phyloP scores from a whole-genome alignment of 805 yeast species.

The Debaryomyces prosopidis region DNA sequence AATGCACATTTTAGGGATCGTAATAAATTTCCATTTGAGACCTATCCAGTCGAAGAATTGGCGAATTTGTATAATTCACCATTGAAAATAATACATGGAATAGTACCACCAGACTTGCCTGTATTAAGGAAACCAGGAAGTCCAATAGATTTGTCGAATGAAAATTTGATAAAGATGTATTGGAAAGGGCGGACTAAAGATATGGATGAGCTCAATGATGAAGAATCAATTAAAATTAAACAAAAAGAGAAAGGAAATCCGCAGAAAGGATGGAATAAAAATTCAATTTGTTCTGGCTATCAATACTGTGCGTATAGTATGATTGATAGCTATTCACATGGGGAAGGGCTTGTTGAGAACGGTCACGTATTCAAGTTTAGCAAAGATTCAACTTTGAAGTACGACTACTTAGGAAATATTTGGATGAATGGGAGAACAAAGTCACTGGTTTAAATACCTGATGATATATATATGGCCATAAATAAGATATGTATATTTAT shows the following conservation, averaged over 20 bases:
- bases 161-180: constrained; percentile 12
- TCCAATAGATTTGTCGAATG: constrained; percentile 19
- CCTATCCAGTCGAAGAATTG: constrained; percentile 16
- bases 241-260: constrained; percentile 29
- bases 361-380: constrained; percentile 28
- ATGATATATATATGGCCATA: background rate
- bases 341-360: constrained; percentile 8
- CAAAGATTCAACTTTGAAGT: constrained; percentile 11
- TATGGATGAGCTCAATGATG: constrained; percentile 29
- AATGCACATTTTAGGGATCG: constrained; percentile 36
- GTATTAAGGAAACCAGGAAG: constrained; percentile 21
- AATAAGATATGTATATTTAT: background rate
- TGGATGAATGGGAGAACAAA: constrained; percentile 29
- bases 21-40: constrained; percentile 27
- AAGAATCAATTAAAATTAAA: background rate
- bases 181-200: constrained; percentile 29
- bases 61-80: constrained; percentile 25
- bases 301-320: constrained; percentile 40
- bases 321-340: constrained; percentile 17
- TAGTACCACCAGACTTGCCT: constrained; percentile 43
- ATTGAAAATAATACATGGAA: constrained; percentile 31
- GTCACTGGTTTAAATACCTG: background rate
- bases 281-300: constrained; percentile 33
- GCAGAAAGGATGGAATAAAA: constrained; percentile 45
- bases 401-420: constrained; percentile 33